Evolutionary conservation across 805 yeast genomes (phyloP).

Genomic region (Monosporozyma aquatica): DNA sequence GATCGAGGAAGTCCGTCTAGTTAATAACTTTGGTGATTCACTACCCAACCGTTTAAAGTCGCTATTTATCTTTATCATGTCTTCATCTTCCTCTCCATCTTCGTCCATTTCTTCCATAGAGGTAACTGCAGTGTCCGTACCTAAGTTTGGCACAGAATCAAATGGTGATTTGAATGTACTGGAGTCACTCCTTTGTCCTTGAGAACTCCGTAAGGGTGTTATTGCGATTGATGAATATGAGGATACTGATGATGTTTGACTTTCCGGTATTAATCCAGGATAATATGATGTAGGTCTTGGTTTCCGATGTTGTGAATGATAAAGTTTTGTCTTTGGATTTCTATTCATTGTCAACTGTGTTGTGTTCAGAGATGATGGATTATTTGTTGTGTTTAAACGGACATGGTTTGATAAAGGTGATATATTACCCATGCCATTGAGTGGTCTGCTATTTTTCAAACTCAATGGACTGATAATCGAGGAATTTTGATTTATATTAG

Average conservation of each 20-base stretch:
- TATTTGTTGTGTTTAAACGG: neutral
- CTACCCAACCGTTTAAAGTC: slow-evolving; percentile 6
- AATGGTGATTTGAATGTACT: slow-evolving; percentile 10
- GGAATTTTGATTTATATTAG: neutral
- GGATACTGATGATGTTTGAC: slow-evolving; percentile 1
- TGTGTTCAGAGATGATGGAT: neutral
- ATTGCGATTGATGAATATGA: slow-evolving; percentile 3
- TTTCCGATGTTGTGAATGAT: slow-evolving; percentile 36
- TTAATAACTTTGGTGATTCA: slow-evolving; percentile 18
- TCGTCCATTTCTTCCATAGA: slow-evolving; percentile 3
- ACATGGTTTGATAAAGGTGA: neutral
- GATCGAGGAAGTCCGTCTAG: slow-evolving; percentile 19
- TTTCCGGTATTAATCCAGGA: slow-evolving; percentile 33
- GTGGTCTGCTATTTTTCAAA: too few relatives aligned
- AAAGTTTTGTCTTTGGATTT: neutral
- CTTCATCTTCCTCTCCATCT: neutral
- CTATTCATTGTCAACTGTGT: neutral
- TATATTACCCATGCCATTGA: neutral
- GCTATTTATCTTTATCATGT: too few relatives aligned
- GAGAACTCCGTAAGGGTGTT: neutral
- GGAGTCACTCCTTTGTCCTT: neutral
- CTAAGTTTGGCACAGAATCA: slow-evolving; percentile 13
- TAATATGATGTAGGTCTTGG: slow-evolving; percentile 83
- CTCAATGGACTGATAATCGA: neutral
- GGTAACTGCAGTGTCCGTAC: slow-evolving; percentile 8